phyloP scores from a whole-genome alignment of 2,329 filamentous ascomycete genomes.

The Claviceps sp. region DNA sequence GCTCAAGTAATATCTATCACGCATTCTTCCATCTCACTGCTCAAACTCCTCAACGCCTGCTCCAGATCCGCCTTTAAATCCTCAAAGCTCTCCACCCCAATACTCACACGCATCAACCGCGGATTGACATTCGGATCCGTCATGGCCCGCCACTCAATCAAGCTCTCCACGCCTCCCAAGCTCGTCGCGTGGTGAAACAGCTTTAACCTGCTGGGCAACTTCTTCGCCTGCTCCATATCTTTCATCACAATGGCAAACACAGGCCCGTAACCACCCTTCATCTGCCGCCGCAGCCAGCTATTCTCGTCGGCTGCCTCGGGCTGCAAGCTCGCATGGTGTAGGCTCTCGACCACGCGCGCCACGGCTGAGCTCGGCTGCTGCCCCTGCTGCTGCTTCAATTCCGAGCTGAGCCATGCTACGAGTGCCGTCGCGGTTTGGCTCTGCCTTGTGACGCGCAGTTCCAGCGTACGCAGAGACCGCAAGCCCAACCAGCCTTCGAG shows the following conservation, averaged over 20 bases:
- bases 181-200: slow-evolving; percentile 94
- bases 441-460: slow-evolving; percentile 69
- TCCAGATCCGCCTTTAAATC: slow-evolving; percentile 68
- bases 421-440: slow-evolving; percentile 55
- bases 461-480: slow-evolving; percentile 71
- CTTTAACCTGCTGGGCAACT: slow-evolving; percentile 61
- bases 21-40: neutral
- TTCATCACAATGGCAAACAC: slow-evolving; percentile 68
- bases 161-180: slow-evolving; percentile 81
- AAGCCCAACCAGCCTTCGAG: slow-evolving; percentile 89
- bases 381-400: slow-evolving; percentile 21
- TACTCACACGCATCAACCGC: slow-evolving; percentile 63
- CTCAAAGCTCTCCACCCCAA: slow-evolving; percentile 78
- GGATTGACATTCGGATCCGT: slow-evolving; percentile 61
- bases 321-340: slow-evolving; percentile 75
- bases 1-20: neutral
- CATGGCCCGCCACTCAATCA: slow-evolving; percentile 96
- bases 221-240: slow-evolving; percentile 44
- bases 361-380: slow-evolving; percentile 25
- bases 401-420: slow-evolving; percentile 55
- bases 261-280: slow-evolving; percentile 81
- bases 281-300: slow-evolving; percentile 70
- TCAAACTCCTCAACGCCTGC: slow-evolving; percentile 47
- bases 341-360: slow-evolving; percentile 39
- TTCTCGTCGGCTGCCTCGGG: slow-evolving; percentile 38